phyloP scores from a whole-genome alignment of 139 green algal genomes.

The Edaphochlamys debaryana region DNA sequence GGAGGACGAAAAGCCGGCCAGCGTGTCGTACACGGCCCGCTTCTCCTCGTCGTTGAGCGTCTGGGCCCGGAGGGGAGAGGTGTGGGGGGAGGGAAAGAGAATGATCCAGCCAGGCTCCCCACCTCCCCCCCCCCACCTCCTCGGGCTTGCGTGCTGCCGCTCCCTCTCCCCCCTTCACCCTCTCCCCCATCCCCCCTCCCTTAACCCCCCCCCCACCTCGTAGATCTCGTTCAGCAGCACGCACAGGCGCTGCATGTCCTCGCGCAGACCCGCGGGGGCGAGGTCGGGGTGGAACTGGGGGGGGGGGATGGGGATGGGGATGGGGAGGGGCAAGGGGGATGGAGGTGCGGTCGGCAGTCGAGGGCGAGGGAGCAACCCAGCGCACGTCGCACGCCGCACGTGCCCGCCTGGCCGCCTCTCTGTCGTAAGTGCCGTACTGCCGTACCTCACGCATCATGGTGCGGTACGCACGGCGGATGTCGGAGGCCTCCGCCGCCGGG shows the following conservation, averaged over 20 bases:
- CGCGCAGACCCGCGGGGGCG: slow-evolving; percentile 13
- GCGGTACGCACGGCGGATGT: slow-evolving; percentile 62
- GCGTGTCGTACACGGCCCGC: slow-evolving; percentile 58
- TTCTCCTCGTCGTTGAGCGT: slow-evolving; percentile 57
- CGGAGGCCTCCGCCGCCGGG: slow-evolving; percentile 31
- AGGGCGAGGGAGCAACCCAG: no score
- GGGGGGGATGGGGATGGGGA: no score
- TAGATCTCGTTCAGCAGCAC: slow-evolving; percentile 69
- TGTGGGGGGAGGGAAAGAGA: background rate
- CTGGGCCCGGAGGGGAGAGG: slow-evolving; percentile 10
- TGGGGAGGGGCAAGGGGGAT: no score
- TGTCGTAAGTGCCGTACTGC: no score
- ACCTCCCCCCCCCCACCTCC: no score
- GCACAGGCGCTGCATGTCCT: slow-evolving; percentile 51
- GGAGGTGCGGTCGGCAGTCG: no score
- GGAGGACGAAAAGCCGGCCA: slow-evolving; percentile 47
- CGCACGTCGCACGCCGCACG: no score
- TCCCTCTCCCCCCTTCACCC: no score
- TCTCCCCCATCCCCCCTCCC: no score
- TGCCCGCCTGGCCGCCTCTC: no score
- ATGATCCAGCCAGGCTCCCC: background rate
- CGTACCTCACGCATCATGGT: slow-evolving; percentile 59
- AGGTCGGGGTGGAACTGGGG: slow-evolving; percentile 55
- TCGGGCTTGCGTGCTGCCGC: no score
- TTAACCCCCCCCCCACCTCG: slow-evolving; percentile 47